A percentile compares a stretch with the other conserved stretches of the same genome.
phyloP scores from a whole-genome alignment of 2,329 filamentous ascomycete species.

The Colletotrichum sp. region DNA sequence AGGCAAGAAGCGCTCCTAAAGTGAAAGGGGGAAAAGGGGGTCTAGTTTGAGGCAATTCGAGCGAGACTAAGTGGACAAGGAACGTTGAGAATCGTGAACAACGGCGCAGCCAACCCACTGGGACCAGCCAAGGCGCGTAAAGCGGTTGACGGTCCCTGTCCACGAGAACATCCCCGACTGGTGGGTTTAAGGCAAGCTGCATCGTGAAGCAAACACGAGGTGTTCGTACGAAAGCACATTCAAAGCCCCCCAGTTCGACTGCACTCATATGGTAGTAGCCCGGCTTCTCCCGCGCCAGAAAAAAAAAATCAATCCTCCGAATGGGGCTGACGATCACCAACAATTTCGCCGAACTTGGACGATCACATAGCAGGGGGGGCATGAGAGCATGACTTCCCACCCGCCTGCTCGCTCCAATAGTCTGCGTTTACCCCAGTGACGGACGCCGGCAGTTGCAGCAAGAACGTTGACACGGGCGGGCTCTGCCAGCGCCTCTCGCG shows the following conservation, averaged over 20 bases:
- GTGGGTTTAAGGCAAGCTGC: neutral
- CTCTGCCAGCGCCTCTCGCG: neutral
- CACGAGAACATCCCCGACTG: neutral
- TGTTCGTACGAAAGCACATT: neutral
- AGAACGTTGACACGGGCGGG: neutral
- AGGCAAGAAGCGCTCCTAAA: neutral
- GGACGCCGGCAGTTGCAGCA: constrained; percentile 1
- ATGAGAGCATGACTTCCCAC: neutral
- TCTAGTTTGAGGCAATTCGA: neutral
- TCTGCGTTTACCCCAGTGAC: neutral
- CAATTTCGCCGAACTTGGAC: neutral
- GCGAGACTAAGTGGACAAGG: neutral
- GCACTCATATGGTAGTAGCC: neutral
- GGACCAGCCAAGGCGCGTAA: neutral
- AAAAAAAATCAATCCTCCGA: neutral
- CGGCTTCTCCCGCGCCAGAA: neutral
- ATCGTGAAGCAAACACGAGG: neutral
- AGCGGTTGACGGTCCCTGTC: neutral
- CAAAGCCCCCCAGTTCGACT: neutral
- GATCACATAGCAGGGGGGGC: neutral
- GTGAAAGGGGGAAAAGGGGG: neutral
- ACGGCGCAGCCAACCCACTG: neutral
- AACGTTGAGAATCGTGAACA: neutral
- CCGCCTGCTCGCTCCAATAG: neutral
- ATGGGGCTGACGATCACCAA: neutral